Base-by-base conservation (phyloP, 441 rosid species). In the Erysimum pusillum region DNA sequence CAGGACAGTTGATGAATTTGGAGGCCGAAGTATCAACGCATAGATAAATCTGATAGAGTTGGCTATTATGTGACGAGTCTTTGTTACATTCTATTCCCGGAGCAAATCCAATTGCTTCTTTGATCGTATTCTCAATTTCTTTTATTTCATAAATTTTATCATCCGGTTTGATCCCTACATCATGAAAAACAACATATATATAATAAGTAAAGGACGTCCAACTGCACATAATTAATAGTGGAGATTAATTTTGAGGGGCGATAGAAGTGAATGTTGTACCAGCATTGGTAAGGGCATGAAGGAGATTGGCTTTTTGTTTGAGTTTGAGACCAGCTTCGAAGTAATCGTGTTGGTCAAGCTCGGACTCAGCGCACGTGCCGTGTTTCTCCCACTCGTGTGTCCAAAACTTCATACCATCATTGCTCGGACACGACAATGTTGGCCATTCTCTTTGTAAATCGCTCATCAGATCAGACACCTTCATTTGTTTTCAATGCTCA, bases 341-440 rank as follows among this genome's bases (percentile, higher is more conserved):
- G 81, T 94, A 94, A 31, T 81, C 92, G n/a, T 71, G 95, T 75
- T 92, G 91, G 83, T 85, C 95, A 2, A 94, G 89, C 52, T 81
- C 94, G 0, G 98, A 92, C 74, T 92, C 94, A 0, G 98, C 75
- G 74, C 98, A 94, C 5, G 97, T 92, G 5, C 97, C 97, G 7
- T 94, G 97, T 80, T 92, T 94, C 25, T 18, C 75, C 98, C 97
- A 94, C 69, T 92, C 97, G 41, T 94, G 97, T 15, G 90, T 73
- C 98, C 98, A 94, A 74, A 94, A 92, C 65, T 78, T 75, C 6
- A 57, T 49, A n/a, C 97, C 97, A 41, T 88, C 90, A 75, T 83
- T 83, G 80, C 89, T 92, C 0, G 98, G 97, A 77, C 98, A 94
- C 7, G 97, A 49, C 62, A 94, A 75, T 0, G 97, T 81, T 60